phyloP scores from a whole-genome alignment of 1,139 yeast genomes.

The Yamadazyma sp. region DNA sequence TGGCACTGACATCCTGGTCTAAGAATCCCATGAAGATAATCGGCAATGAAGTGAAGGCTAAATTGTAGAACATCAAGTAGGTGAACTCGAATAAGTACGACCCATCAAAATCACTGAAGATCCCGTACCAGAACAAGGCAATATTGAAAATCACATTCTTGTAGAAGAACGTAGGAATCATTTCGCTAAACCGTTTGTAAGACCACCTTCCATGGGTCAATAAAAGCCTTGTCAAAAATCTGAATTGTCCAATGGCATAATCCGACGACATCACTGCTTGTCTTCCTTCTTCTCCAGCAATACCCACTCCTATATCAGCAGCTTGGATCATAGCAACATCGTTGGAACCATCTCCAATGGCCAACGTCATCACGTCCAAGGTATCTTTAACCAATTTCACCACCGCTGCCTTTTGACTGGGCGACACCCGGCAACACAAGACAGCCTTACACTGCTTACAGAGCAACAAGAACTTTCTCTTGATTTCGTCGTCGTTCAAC shows the following conservation, averaged over 20 bases:
- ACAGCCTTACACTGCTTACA: slow-evolving; percentile 96
- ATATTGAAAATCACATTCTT: slow-evolving; percentile 88
- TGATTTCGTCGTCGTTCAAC: slow-evolving; percentile 51
- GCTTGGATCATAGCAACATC: slow-evolving; percentile 99
- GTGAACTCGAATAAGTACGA: slow-evolving; percentile 91
- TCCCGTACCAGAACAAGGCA: slow-evolving; percentile 92
- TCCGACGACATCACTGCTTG: slow-evolving; percentile 98
- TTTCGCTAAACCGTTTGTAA: slow-evolving; percentile 84
- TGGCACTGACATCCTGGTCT: slow-evolving; percentile 90
- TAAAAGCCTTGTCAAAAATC: slow-evolving; percentile 74
- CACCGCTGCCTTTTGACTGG: slow-evolving; percentile 93
- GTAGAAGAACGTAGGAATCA: slow-evolving; percentile 92
- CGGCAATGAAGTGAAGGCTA: slow-evolving; percentile 94
- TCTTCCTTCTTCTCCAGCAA: slow-evolving; percentile 97
- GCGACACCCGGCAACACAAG: slow-evolving; percentile 96
- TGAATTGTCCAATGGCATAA: slow-evolving; percentile 93
- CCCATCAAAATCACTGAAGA: slow-evolving; percentile 84
- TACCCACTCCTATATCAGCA: slow-evolving; percentile 98
- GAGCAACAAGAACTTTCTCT: slow-evolving; percentile 71
- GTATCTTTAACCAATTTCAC: slow-evolving; percentile 88
- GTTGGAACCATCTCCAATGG: slow-evolving; percentile 98
- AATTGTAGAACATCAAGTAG: slow-evolving; percentile 84
- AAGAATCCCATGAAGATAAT: slow-evolving; percentile 86
- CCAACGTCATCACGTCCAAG: slow-evolving; percentile 74
- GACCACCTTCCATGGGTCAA: slow-evolving; percentile 97